These are phyloP conservation scores for Drechslerella coelobrocha DNA, from an alignment of 2,329 filamentous ascomycete species.

Conservation along the genomic window DNA sequence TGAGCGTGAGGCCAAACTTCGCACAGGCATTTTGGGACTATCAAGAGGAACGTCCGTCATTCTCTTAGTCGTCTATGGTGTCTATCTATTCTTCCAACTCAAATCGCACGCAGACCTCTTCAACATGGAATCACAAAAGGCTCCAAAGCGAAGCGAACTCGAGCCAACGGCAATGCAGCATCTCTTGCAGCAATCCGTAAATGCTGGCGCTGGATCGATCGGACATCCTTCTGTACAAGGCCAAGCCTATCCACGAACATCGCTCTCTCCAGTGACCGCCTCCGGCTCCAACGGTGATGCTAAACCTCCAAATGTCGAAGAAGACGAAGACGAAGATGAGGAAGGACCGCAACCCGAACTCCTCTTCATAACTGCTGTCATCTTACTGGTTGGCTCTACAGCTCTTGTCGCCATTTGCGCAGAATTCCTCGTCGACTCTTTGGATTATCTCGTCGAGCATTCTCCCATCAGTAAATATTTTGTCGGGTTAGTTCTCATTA, in stretches of 20 bases:
- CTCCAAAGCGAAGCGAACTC: constrained; percentile 63
- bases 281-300: constrained; percentile 27
- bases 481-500: constrained; percentile 58
- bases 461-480: constrained; percentile 65
- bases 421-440: constrained; percentile 65
- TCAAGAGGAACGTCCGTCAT: constrained; percentile 80
- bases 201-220: constrained; percentile 29
- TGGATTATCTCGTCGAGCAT: constrained; percentile 64
- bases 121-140: constrained; percentile 79
- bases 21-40: constrained; percentile 66
- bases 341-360: constrained; percentile 78
- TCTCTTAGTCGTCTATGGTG: constrained; percentile 80
- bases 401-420: constrained; percentile 79
- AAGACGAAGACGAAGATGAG: constrained; percentile 67
- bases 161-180: constrained; percentile 44
- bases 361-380: constrained; percentile 73
- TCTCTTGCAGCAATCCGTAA: constrained; percentile 42
- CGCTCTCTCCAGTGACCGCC: constrained; percentile 15
- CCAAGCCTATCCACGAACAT: constrained; percentile 29
- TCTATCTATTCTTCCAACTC: constrained; percentile 89
- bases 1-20: too few relatives aligned
- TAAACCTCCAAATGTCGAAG: constrained; percentile 56
- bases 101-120: constrained; percentile 83
- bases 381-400: constrained; percentile 74
- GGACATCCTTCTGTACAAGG: constrained; percentile 24